Conservation (phyloP, 176 grass and related monocot genomes). For the Tillandsia fasciculata region DNA sequence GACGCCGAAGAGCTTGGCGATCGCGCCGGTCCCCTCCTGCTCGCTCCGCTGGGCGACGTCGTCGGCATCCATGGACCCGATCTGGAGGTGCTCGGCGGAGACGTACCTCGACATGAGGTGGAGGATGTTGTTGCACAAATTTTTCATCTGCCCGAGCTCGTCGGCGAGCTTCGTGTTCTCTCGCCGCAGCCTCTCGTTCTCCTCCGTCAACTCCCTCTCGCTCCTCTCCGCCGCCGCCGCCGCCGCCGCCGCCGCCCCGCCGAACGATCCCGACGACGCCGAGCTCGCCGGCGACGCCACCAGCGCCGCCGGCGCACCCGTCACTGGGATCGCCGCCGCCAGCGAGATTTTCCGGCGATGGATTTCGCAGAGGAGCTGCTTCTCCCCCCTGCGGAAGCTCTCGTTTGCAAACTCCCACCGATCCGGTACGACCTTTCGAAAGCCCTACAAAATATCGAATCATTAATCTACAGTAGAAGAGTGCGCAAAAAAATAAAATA, state of each 20-base stretch:
- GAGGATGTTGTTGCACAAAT: constrained; percentile 10
- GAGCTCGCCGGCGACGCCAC: background rate
- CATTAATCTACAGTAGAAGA: background rate
- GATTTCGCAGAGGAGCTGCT: constrained; percentile 12
- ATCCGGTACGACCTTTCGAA: constrained; percentile 5
- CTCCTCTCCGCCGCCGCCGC: background rate
- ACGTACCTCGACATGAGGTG: constrained; percentile 2
- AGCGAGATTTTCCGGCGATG: constrained; percentile 6
- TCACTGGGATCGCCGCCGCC: background rate
- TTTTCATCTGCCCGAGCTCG: constrained; percentile 10
- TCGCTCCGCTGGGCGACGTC: background rate
- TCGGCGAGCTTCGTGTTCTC: constrained; percentile 10
- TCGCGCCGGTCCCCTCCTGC: background rate
- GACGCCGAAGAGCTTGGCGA: constrained; percentile 3
- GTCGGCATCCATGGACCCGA: no score
- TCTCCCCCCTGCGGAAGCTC: constrained; percentile 11
- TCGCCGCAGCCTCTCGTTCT: constrained; percentile 7
- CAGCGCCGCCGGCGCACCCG: background rate
- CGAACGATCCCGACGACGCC: background rate
- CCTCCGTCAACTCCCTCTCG: constrained; percentile 3
- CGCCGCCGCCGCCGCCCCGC: background rate
- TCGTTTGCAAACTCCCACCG: constrained; percentile 12
- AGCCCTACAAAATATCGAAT: background rate
- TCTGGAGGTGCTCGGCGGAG: background rate
- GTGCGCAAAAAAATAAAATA: background rate